phyloP scores from a whole-genome alignment of 768 basidiomycete species.

The Trametes meyenii region DNA sequence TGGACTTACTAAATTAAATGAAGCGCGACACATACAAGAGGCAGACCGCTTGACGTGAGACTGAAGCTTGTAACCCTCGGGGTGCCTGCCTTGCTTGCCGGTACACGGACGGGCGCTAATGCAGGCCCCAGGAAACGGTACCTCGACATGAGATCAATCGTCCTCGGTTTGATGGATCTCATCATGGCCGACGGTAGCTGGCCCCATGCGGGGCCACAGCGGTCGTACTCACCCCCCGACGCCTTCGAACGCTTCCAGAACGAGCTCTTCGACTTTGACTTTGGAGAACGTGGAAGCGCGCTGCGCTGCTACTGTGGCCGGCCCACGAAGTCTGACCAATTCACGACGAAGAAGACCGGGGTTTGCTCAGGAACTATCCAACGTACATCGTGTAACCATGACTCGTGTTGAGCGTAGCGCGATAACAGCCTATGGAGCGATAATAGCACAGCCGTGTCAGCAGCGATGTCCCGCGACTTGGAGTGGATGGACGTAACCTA shows the following conservation, averaged over 20 bases:
- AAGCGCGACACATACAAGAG: background rate
- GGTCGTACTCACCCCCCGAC: background rate
- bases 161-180: constrained; percentile 10
- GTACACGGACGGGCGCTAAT: background rate
- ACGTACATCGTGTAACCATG: background rate
- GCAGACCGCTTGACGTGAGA: background rate
- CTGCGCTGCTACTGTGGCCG: background rate
- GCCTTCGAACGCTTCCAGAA: background rate
- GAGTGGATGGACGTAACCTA: background rate
- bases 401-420: background rate
- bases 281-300: background rate
- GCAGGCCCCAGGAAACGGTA: background rate
- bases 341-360: background rate
- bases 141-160: constrained; percentile 9
- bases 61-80: background rate
- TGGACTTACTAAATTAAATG: background rate
- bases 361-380: background rate
- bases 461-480: background rate
- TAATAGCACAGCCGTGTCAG: background rate
- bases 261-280: background rate
- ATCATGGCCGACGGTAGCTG: background rate
- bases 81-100: background rate
- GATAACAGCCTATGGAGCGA: background rate
- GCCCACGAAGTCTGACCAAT: background rate
- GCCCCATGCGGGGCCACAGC: constrained; percentile 1